A percentile compares a stretch with the other conserved stretches of the same genome.
Evolutionary conservation across 257 asterid species (phyloP).

Genomic region (Cinchona pubescens): DNA sequence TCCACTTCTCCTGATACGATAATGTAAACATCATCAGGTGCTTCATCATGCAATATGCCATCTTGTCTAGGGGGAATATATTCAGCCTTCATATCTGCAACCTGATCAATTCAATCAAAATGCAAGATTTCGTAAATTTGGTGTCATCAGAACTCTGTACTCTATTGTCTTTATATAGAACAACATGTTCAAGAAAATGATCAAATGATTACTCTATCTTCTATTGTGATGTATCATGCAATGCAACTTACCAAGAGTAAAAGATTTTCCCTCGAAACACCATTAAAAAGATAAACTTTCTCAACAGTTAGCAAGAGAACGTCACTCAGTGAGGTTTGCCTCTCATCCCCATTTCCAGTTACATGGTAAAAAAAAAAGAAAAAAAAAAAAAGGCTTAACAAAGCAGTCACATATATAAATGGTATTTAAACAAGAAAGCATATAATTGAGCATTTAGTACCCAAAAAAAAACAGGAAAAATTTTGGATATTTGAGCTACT

Average conservation of each 20-base stretch:
- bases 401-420: too few relatives aligned
- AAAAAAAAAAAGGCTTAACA: too few relatives aligned
- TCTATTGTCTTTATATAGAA: background rate
- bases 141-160: background rate
- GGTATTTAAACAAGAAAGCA: too few relatives aligned
- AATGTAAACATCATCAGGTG: constrained; percentile 77
- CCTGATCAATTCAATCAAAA: constrained; percentile 38
- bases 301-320: constrained; percentile 70
- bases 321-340: too few relatives aligned
- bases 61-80: constrained; percentile 92
- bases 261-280: constrained; percentile 61
- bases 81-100: constrained; percentile 82
- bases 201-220: background rate
- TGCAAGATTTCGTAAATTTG: background rate
- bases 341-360: too few relatives aligned
- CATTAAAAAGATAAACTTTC: constrained; percentile 74
- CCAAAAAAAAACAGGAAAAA: too few relatives aligned
- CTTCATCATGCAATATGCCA: constrained; percentile 71
- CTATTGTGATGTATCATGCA: too few relatives aligned
- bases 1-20: constrained; percentile 93
- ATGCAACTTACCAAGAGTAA: constrained; percentile 55
- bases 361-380: too few relatives aligned
- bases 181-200: background rate
- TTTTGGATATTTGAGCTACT: too few relatives aligned
- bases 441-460: too few relatives aligned